Conservation (phyloP, 257 asterid genomes). For the Gentiana dahurica region DNA sequence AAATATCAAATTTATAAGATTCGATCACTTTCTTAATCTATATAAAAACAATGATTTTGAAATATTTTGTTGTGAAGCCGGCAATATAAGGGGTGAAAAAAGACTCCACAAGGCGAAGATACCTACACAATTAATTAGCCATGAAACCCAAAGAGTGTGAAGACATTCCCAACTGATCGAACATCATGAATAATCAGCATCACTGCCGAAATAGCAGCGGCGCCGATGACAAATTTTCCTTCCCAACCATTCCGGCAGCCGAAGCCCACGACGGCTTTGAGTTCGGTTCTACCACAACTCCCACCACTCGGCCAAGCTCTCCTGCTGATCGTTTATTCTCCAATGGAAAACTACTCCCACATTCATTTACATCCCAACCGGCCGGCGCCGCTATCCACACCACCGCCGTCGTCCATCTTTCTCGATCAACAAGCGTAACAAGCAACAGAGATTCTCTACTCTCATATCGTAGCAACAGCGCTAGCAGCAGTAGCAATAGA, state of each 20-base stretch:
- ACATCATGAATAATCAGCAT: constrained; percentile 33
- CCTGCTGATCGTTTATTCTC: constrained; percentile 73
- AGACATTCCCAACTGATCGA: neutral
- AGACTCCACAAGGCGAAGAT: too few species aligned
- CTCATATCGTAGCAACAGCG: constrained; percentile 77
- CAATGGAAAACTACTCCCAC: constrained; percentile 72
- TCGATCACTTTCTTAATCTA: too few species aligned
- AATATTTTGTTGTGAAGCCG: too few species aligned
- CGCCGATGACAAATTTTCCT: constrained; percentile 46
- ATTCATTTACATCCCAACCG: constrained; percentile 36
- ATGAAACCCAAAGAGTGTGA: too few species aligned
- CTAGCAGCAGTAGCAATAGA: constrained; percentile 43
- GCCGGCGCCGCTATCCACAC: neutral
- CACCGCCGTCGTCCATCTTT: constrained; percentile 6
- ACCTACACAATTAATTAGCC: too few species aligned
- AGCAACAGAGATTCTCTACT: constrained; percentile 53
- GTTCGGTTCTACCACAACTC: constrained; percentile 20
- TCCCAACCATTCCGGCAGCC: constrained; percentile 23
- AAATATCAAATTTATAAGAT: too few species aligned
- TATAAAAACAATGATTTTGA: too few species aligned
- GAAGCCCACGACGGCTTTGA: constrained; percentile 27
- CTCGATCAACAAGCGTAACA: constrained; percentile 54
- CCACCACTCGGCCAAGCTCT: constrained; percentile 41
- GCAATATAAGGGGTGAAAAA: too few species aligned
- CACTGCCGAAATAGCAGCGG: constrained; percentile 17